phyloP scores from a whole-genome alignment of 768 basidiomycete genomes.

The Lactifluus piperatus region DNA sequence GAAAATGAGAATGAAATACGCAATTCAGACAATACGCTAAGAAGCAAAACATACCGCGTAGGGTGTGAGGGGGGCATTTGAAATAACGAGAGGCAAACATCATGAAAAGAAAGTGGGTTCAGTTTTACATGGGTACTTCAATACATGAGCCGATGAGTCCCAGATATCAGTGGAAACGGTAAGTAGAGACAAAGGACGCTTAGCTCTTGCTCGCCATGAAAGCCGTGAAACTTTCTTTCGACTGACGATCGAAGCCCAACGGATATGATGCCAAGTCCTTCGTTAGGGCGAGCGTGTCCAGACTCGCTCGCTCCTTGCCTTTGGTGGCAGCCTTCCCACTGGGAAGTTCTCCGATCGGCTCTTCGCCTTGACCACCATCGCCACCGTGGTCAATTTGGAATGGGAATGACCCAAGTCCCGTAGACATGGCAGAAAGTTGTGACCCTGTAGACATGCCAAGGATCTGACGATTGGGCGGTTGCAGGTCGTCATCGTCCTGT shows the following conservation, averaged over 20 bases:
- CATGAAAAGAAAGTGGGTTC: background rate
- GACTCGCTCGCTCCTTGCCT: constrained; percentile 61
- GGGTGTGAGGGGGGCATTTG: background rate
- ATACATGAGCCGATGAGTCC: constrained; percentile 4
- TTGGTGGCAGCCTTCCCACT: constrained; percentile 16
- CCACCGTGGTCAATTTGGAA: constrained; percentile 73
- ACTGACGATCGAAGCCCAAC: constrained; percentile 49
- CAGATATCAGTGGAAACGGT: background rate
- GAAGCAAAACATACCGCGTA: background rate
- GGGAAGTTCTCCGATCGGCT: background rate
- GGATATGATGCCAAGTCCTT: constrained; percentile 80
- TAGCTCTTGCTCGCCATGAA: constrained; percentile 4
- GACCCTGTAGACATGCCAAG: constrained; percentile 71
- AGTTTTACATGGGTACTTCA: constrained; percentile 8
- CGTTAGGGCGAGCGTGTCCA: constrained; percentile 79
- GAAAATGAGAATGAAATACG: background rate
- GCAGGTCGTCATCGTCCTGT: constrained; percentile 12
- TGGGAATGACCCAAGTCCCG: constrained; percentile 77
- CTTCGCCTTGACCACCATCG: constrained; percentile 19
- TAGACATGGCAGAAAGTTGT: constrained; percentile 68
- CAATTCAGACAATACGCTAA: background rate
- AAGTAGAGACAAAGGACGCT: background rate
- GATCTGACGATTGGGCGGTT: constrained; percentile 49
- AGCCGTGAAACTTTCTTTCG: constrained; percentile 11
- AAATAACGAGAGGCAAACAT: no score